Base-by-base conservation (phyloP, 2,329 filamentous ascomycete species). In the Neonectria coccinea region DNA sequence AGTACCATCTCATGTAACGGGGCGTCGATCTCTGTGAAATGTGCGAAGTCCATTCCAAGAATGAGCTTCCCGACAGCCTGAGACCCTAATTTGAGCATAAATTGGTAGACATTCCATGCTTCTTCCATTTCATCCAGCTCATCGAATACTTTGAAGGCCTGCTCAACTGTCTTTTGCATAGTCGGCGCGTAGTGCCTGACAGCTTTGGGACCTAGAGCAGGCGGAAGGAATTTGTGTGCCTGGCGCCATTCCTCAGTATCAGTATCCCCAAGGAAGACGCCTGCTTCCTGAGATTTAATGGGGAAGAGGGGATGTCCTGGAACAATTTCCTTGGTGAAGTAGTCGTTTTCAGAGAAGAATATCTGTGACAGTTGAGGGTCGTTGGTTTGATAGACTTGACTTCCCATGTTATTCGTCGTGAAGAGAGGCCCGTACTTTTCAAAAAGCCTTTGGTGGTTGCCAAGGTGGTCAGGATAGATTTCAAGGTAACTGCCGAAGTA, bases 201-300 rank as follows among this genome's bases (percentile, higher is more conserved):
- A 0, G 88, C 88, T 70, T 87, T 88, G 33, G 87, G 87, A 0
- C 83, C 83, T 11, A 90, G 77, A 0, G 86, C 84, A 0, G 88
- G 87, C 0, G 88, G 86, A 1, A 90, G 68, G 74, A 89, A 90
- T 73, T 90, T 90, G 79, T 90, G 88, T 0, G 84, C 82, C 0
- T 82, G 69, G 25, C 75, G 73, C 83, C 84, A 88, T 59, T 83
- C 79, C 16, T 82, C 78, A 0, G 81, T 83, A 20, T 85, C 79
- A 0, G 85, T 87, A 68, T 88, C 85, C 65, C 81, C 79, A 4
- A 83, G 64, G 68, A 85, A 85, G 36, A 85, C 76, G 16, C 79
- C 81, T 0, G 81, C 79, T 20, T 80, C 75, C 7, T 74, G 69
- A 53, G 78, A 78, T 71, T 82, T 84, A 68, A 85, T 79, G 22